phyloP scores from a whole-genome alignment of 2,329 filamentous ascomycete genomes.

The Venturia aucupariae region DNA sequence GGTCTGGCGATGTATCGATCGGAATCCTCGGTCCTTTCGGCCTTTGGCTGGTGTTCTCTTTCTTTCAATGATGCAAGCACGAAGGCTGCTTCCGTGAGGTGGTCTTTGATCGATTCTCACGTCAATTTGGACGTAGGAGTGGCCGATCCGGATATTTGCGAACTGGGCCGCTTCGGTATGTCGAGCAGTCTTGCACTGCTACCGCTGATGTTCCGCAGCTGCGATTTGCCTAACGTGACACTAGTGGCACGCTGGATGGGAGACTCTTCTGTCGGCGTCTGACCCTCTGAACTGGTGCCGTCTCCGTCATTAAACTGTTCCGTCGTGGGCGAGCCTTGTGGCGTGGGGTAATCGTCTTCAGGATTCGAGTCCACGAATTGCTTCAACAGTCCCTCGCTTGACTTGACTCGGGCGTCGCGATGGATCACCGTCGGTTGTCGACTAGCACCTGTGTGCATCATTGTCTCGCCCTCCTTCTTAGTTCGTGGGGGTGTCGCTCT shows the following conservation, averaged over 20 bases:
- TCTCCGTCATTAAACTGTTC: slow-evolving; percentile 15
- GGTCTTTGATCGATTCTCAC: background rate
- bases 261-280: slow-evolving; percentile 11
- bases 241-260: slow-evolving; percentile 58
- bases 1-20: slow-evolving; percentile 22
- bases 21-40: slow-evolving; percentile 19
- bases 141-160: background rate
- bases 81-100: background rate
- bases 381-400: slow-evolving; percentile 50
- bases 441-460: slow-evolving; percentile 43
- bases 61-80: background rate
- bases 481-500: slow-evolving; percentile 18
- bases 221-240: slow-evolving; percentile 55
- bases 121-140: background rate
- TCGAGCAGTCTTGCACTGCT: slow-evolving; percentile 69
- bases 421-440: slow-evolving; percentile 58
- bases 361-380: slow-evolving; percentile 35
- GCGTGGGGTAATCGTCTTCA: slow-evolving; percentile 21
- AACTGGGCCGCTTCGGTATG: slow-evolving; percentile 37
- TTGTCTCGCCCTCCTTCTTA: slow-evolving; percentile 28
- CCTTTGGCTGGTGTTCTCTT: slow-evolving; percentile 15
- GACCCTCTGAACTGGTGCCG: slow-evolving; percentile 12
- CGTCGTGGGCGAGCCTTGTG: slow-evolving; percentile 17
- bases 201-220: slow-evolving; percentile 64
- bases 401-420: slow-evolving; percentile 45